These are phyloP conservation scores for Apiospora arundinis DNA, from an alignment of 2,329 filamentous ascomycete genomes.

Conservation along the genomic window DNA sequence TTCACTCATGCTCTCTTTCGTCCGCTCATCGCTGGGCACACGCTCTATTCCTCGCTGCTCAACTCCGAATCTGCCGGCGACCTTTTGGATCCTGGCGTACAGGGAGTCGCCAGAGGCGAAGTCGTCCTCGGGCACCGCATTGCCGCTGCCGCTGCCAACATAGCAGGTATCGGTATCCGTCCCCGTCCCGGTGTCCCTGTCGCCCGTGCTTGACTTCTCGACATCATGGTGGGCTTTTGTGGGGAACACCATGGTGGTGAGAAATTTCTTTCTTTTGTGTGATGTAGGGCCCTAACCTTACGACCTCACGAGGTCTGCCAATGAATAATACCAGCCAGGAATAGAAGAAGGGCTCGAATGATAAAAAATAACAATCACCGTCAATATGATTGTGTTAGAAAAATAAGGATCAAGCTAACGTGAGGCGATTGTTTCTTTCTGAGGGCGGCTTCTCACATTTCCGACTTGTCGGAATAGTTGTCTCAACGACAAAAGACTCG, in stretches of 20 bases:
- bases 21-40: constrained; percentile 73
- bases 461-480: background rate
- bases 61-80: constrained; percentile 70
- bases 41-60: constrained; percentile 80
- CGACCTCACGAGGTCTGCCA: background rate
- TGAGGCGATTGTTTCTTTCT: background rate
- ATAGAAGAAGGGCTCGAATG: background rate
- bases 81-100: constrained; percentile 55
- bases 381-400: constrained; percentile 1
- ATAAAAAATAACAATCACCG: background rate
- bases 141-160: constrained; percentile 28
- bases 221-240: constrained; percentile 24
- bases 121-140: constrained; percentile 26
- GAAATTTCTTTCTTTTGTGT: background rate
- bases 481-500: background rate
- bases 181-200: constrained; percentile 23
- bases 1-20: constrained; percentile 68
- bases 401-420: background rate
- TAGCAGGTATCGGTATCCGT: constrained; percentile 32
- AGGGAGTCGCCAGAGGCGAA: constrained; percentile 30
- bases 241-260: constrained; percentile 9
- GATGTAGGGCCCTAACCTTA: background rate
- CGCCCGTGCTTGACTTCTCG: constrained; percentile 28
- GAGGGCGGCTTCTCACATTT: background rate
- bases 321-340: background rate